Evolutionary conservation across 257 asterid species (phyloP).

Genomic region (Plantago ovata): DNA sequence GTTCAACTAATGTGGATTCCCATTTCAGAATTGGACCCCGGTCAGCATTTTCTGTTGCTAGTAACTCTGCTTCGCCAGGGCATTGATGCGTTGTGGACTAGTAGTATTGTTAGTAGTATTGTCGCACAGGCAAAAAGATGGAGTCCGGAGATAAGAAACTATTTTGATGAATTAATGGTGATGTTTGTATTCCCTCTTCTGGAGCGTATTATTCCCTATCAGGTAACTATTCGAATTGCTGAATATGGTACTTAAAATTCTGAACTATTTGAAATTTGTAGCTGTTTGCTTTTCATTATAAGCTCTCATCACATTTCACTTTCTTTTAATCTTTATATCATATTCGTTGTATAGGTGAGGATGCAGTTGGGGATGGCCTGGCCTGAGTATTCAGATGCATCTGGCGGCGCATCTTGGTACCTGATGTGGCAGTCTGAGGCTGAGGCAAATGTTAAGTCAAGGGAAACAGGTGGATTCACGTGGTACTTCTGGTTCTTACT

Average conservation of each 20-base stretch:
- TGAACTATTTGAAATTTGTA: conserved; percentile 13
- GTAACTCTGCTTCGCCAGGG: conserved; percentile 49
- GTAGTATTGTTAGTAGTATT: conserved; percentile 27
- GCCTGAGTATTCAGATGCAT: conserved; percentile 79
- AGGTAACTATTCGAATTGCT: conserved; percentile 44
- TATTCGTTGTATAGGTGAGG: conserved; percentile 47
- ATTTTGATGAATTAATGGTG: conserved; percentile 78
- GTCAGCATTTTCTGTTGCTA: conserved; percentile 62
- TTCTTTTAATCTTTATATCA: not conserved
- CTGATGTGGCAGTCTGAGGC: conserved; percentile 86
- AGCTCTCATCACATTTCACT: conserved; percentile 3
- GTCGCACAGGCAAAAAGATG: conserved; percentile 50
- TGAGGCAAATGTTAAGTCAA: conserved; percentile 48
- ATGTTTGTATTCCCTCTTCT: conserved; percentile 70
- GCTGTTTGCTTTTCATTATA: conserved; percentile 15
- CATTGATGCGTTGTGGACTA: conserved; percentile 61
- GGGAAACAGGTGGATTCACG: conserved; percentile 52
- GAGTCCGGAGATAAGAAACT: conserved; percentile 38
- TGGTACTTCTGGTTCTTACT: conserved; percentile 88
- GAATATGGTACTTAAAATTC: conserved; percentile 13
- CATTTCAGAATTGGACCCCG: conserved; percentile 61
- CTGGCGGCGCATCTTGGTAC: conserved; percentile 80
- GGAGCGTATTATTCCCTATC: conserved; percentile 80
- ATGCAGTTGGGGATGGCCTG: conserved; percentile 89
- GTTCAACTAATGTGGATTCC: conserved; percentile 99